These are phyloP conservation scores for Simmondsia chinensis DNA, from an alignment of 148 eudicot genomes.

Conservation along the genomic window DNA sequence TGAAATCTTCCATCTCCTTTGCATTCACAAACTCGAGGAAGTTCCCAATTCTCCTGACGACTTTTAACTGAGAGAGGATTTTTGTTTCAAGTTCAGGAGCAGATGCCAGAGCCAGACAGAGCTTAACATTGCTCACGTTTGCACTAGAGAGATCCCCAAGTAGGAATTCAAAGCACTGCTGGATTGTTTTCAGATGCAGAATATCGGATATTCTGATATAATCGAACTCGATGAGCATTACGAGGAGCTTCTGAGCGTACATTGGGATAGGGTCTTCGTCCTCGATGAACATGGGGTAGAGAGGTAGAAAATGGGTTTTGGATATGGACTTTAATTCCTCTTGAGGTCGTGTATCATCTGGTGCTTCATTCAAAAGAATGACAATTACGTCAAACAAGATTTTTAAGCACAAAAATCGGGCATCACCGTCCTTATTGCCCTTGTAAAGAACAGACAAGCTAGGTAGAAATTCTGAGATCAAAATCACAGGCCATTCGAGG, in stretches of 20 bases:
- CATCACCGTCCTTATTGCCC: constrained; percentile 94
- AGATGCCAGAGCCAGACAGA: constrained; percentile 80
- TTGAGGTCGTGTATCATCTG: constrained; percentile 22
- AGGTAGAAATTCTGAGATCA: constrained; percentile 65
- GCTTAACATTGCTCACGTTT: constrained; percentile 76
- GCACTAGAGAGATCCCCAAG: constrained; percentile 78
- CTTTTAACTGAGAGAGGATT: constrained; percentile 68
- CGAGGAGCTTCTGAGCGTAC: constrained; percentile 92
- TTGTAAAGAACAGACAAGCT: constrained; percentile 76
- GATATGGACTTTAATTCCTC: constrained; percentile 65
- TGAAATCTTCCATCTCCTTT: constrained; percentile 77
- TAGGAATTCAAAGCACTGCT: constrained; percentile 82
- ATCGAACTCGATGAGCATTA: constrained; percentile 75
- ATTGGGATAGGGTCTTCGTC: constrained; percentile 96
- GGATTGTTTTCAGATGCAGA: constrained; percentile 56
- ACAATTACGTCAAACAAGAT: constrained; percentile 80
- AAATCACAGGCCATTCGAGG: constrained; percentile 32
- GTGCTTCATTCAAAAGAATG: constrained; percentile 50
- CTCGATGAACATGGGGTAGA: constrained; percentile 71
- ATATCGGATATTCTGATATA: constrained; percentile 74
- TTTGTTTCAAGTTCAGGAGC: constrained; percentile 81
- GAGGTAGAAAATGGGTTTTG: constrained; percentile 60
- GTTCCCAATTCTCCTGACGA: constrained; percentile 73
- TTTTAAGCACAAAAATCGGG: constrained; percentile 89
- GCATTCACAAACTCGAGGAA: constrained; percentile 72